phyloP scores from a whole-genome alignment of 768 basidiomycete genomes.

The Lactarius sanguifluus region DNA sequence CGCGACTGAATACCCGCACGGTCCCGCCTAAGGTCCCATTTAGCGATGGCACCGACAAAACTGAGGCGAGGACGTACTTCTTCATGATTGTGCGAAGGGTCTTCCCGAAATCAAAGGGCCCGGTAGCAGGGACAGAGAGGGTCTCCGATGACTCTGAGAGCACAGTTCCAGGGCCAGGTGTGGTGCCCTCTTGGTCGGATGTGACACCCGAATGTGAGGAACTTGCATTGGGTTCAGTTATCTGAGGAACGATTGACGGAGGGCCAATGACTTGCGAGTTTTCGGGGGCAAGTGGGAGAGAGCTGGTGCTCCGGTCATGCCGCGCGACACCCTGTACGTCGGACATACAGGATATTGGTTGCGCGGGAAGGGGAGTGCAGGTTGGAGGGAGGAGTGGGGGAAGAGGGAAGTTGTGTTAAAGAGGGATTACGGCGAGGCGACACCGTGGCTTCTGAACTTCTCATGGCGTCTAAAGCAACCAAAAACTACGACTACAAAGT shows the following conservation, averaged over 20 bases:
- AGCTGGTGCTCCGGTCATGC: slow-evolving; percentile 9
- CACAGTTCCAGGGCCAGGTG: background rate
- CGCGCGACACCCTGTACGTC: background rate
- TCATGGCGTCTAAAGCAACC: background rate
- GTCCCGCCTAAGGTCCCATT: slow-evolving; percentile 40
- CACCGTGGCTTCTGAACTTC: background rate
- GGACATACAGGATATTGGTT: slow-evolving; percentile 3
- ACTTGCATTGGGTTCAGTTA: too few species aligned
- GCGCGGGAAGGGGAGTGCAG: background rate
- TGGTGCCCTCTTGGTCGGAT: slow-evolving; percentile 52
- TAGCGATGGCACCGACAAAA: background rate
- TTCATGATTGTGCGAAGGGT: slow-evolving; percentile 32
- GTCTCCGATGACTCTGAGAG: slow-evolving; percentile 29
- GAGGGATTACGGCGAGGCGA: background rate
- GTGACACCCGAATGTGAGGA: slow-evolving; percentile 34
- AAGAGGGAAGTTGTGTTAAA: too few species aligned
- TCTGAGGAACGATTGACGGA: background rate
- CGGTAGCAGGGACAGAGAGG: slow-evolving; percentile 28
- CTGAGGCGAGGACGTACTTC: slow-evolving; percentile 25
- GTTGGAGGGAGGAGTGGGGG: background rate
- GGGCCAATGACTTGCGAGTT: background rate
- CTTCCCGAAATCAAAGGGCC: slow-evolving; percentile 36
- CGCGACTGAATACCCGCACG: slow-evolving; percentile 51
- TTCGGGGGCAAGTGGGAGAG: background rate
- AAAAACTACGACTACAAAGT: background rate